Evolutionary conservation across 2,329 filamentous ascomycete genomes (phyloP).

Genomic region (Colletotrichum orchidophilum): DNA sequence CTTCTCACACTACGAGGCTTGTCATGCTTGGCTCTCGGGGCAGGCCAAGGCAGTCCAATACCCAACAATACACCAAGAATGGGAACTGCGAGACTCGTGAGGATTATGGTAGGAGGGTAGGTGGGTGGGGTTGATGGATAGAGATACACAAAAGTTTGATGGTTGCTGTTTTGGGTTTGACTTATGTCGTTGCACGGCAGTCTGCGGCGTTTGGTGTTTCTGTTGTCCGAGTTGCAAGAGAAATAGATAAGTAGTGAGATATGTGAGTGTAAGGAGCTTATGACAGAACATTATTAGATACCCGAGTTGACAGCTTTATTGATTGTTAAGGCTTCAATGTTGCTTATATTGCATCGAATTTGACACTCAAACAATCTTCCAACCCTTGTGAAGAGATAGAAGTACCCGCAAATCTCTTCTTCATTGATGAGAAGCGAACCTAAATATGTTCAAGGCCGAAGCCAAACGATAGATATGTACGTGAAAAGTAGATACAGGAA

Average conservation of each 20-base stretch:
- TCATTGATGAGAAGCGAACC: no score
- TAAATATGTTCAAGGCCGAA: neutral
- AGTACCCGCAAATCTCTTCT: neutral
- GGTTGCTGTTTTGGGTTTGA: neutral
- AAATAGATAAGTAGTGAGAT: neutral
- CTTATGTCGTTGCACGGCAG: neutral
- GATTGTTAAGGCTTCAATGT: neutral
- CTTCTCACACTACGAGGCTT: constrained; percentile 56
- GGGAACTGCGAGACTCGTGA: constrained; percentile 38
- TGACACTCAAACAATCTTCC: neutral
- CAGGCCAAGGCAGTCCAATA: constrained; percentile 46
- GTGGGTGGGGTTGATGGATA: neutral
- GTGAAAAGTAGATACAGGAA: constrained; percentile 11
- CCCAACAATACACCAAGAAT: constrained; percentile 53
- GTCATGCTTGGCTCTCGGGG: constrained; percentile 56
- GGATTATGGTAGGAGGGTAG: neutral
- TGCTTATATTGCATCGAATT: neutral
- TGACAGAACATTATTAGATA: constrained; percentile 1
- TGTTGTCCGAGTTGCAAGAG: neutral
- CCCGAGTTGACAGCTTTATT: neutral
- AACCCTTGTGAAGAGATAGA: neutral
- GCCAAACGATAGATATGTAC: neutral
- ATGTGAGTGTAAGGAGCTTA: neutral
- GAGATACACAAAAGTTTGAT: constrained; percentile 18
- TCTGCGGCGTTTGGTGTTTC: neutral